A percentile compares a stretch with the other conserved stretches of the same genome.
phyloP scores from a whole-genome alignment of 176 grass and related monocot species.

The Oryza rufipogon region DNA sequence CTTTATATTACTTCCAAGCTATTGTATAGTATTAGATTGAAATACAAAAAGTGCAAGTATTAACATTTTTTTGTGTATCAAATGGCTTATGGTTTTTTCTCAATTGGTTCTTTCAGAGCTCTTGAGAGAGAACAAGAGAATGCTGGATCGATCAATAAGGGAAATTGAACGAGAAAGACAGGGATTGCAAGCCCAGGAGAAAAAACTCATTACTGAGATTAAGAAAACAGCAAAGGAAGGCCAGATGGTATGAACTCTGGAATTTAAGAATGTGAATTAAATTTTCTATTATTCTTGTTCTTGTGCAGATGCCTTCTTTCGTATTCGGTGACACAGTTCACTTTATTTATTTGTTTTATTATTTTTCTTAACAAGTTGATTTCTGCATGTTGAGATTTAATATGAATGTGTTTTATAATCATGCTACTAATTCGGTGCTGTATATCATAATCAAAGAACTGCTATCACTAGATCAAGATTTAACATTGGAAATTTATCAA shows the following conservation, averaged over 20 bases:
- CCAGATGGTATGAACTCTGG: constrained; percentile 64
- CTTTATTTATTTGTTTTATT: not conserved
- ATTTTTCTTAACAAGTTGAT: not conserved
- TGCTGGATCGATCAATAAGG: constrained; percentile 73
- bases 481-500: not conserved
- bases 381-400: not conserved
- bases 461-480: not conserved
- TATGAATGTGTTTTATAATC: not conserved
- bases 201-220: constrained; percentile 78
- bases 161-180: constrained; percentile 79
- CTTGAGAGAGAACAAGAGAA: constrained; percentile 76
- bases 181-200: constrained; percentile 72
- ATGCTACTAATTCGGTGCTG: not conserved
- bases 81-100: not conserved
- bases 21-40: not conserved
- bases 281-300: not conserved
- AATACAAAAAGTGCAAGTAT: not conserved
- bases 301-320: not conserved
- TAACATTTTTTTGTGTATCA: not conserved
- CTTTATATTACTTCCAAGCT: too few species aligned
- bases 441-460: not conserved
- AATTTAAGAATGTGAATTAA: not conserved
- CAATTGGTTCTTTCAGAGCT: constrained; percentile 47
- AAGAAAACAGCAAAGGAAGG: constrained; percentile 84
- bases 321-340: not conserved